Base-by-base conservation (phyloP, 1,284 basidiomycete species). In the Volvariella surrecta region DNA sequence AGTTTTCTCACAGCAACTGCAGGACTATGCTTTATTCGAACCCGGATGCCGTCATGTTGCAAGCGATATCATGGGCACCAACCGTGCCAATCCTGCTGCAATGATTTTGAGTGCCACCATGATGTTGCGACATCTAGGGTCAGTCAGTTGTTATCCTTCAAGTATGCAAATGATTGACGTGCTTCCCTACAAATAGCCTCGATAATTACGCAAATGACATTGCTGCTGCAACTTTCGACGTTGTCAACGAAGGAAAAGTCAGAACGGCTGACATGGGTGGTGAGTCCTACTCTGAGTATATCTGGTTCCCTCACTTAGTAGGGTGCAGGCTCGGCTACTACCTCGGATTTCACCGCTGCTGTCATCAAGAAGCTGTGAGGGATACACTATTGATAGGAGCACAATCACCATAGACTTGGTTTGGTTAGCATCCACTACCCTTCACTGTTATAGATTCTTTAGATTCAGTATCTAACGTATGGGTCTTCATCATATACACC, bases 1-100 rank as follows among this genome's bases (percentile, higher is more conserved):
- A 48, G 18, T n/a, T 32, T 47, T 18, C 22, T 49, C 37, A 42
- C 28, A 42, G 21, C 40, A 32, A 37, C 34, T 39, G 32, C 53
- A 89, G 82, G 95, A 99, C 67, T 98, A 92, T 64, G 95, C 96
- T 28, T 78, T 99, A 46, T 99, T 99, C 65, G 95, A 99, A 70
- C 95, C 96, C 40, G 95, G 95, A 60, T 98, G 95, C 70, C 85
- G 95, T 68, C 96, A 99, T 68, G 93, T 98, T 57, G 96, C 94
- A 50, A 89, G 88, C 62, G 94, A 98, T 61, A 92, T 98, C 67
- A 94, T 93, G 91, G 93, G 92, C 52, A 92, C 89, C 55, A 91
- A 95, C 78, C 85, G 84, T 57, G 96, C 96, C 56, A 99, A 99
- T 75, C 96, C 96, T 16, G 85, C 92, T 37, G 96, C 96, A 43